Evolutionary conservation across 768 basidiomycete genomes (phyloP).

Genomic region (Serendipita sp.): DNA sequence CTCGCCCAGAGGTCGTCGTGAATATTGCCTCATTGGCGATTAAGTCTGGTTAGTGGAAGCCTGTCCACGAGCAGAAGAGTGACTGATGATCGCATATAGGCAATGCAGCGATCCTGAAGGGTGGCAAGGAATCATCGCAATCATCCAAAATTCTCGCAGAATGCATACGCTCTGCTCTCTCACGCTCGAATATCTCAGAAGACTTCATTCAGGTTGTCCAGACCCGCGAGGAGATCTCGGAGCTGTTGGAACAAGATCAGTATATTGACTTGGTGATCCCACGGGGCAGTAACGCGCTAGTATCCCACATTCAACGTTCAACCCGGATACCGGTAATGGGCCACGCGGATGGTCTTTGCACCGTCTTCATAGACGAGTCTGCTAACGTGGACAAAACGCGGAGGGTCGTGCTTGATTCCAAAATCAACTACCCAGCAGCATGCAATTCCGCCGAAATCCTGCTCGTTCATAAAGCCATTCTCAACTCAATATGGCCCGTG

Average conservation of each 20-base stretch:
- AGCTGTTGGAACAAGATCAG: constrained; percentile 67
- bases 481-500: constrained; percentile 62
- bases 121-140: constrained; percentile 83
- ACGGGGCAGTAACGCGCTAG: constrained; percentile 81
- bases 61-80: too few relatives aligned
- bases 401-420: constrained; percentile 74
- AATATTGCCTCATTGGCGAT: constrained; percentile 94
- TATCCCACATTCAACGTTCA: constrained; percentile 70
- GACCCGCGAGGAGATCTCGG: constrained; percentile 79
- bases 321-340: constrained; percentile 98
- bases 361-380: constrained; percentile 71
- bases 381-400: constrained; percentile 69
- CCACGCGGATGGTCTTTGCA: constrained; percentile 91
- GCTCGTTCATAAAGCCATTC: constrained; percentile 59
- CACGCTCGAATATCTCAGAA: constrained; percentile 52
- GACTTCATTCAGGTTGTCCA: constrained; percentile 86
- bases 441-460: constrained; percentile 90
- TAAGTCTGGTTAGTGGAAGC: constrained; percentile 60
- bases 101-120: constrained; percentile 93
- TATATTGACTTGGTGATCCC: constrained; percentile 98
- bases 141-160: constrained; percentile 63
- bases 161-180: constrained; percentile 64
- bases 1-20: constrained; percentile 91
- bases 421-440: constrained; percentile 79
- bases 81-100: constrained; percentile 30